Percentiles rank a stretch among this genome's conserved stretches.
Conservation (phyloP, 2,329 filamentous ascomycete species). For the Exutisphaerella laricina region DNA sequence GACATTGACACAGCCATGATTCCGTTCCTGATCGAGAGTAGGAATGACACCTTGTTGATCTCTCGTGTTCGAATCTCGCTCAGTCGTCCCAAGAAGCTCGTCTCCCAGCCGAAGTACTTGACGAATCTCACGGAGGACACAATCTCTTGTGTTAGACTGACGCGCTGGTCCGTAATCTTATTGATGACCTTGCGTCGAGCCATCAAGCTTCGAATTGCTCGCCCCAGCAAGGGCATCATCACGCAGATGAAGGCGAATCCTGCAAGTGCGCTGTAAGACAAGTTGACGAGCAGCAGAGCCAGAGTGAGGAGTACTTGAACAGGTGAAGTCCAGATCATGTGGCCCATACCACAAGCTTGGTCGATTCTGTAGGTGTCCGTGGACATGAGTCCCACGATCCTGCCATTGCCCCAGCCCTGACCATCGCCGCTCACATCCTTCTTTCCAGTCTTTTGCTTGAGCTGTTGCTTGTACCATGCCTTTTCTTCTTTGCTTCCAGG, state of each 20-base stretch:
- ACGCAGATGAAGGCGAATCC: conserved; percentile 79
- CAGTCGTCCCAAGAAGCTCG: conserved; percentile 72
- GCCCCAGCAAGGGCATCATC: conserved; percentile 69
- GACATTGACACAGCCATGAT: conserved; percentile 81
- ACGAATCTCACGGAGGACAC: conserved; percentile 87
- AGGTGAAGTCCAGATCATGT: conserved; percentile 84
- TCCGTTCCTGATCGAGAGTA: conserved; percentile 76
- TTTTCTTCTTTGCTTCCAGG: conserved; percentile 47
- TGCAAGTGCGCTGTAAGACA: conserved; percentile 83
- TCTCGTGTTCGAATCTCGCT: conserved; percentile 68
- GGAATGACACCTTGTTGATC: conserved; percentile 74
- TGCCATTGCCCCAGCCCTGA: conserved; percentile 84
- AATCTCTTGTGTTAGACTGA: conserved; percentile 88
- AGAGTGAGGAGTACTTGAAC: conserved; percentile 73
- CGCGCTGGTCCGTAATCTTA: conserved; percentile 87
- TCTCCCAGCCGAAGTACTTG: conserved; percentile 96
- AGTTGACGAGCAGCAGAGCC: conserved; percentile 73
- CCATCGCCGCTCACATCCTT: conserved; percentile 60
- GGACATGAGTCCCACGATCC: conserved; percentile 89
- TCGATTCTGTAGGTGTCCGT: conserved; percentile 92
- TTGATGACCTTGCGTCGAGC: conserved; percentile 73
- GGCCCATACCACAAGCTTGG: conserved; percentile 80
- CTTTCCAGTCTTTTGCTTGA: conserved; percentile 39
- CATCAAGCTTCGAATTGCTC: conserved; percentile 72
- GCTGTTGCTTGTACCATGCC: conserved; percentile 46